Evolutionary conservation across 179 eudicot species (phyloP).

Genomic region (Carnegiea gigantea): DNA sequence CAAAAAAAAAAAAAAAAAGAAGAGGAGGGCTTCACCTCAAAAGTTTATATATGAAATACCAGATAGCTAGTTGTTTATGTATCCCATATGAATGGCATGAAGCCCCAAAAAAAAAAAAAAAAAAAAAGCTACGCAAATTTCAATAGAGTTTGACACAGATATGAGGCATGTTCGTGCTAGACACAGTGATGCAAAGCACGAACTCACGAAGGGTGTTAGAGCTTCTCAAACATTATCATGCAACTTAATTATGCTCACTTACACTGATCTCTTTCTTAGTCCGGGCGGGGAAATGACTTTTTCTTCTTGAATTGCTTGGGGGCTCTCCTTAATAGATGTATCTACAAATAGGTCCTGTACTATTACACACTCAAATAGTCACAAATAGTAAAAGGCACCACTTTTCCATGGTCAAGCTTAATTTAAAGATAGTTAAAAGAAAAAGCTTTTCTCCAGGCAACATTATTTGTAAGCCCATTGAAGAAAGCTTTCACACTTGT

Average conservation of each 20-base stretch:
- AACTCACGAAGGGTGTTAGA: background rate
- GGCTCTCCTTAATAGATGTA: constrained; percentile 37
- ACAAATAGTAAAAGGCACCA: background rate
- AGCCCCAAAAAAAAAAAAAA: background rate
- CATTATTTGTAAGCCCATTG: background rate
- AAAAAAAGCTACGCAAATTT: background rate
- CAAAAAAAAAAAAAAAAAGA: background rate
- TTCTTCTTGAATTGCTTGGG: constrained; percentile 41
- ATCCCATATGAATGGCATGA: background rate
- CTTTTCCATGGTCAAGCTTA: background rate
- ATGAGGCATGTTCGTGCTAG: background rate
- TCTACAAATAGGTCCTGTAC: constrained; percentile 40
- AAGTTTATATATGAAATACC: background rate
- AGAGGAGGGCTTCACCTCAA: background rate
- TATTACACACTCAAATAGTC: constrained; percentile 14
- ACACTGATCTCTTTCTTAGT: constrained; percentile 73
- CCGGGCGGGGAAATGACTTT: constrained; percentile 41
- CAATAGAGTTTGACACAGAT: background rate
- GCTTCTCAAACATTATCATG: background rate
- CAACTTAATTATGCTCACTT: constrained; percentile 28
- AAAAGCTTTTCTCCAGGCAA: background rate
- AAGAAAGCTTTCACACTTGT: background rate
- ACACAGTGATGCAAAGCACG: background rate
- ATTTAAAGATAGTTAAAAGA: background rate
- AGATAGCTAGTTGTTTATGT: background rate